These are phyloP conservation scores for Hymenoscyphus albidus DNA, from an alignment of 2,329 filamentous ascomycete genomes.

Conservation along the genomic window DNA sequence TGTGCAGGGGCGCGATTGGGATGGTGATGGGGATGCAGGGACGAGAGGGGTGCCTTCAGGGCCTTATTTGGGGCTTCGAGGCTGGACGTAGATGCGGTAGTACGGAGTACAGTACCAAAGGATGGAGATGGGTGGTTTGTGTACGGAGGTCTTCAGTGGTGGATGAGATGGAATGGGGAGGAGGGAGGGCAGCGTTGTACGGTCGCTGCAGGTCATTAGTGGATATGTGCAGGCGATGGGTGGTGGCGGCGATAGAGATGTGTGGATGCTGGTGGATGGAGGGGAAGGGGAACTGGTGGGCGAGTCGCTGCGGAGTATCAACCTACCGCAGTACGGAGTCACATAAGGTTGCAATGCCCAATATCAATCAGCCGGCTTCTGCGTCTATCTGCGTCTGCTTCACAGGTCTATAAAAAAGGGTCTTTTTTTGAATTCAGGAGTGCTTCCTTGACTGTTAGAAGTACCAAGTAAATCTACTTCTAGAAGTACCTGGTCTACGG, in stretches of 20 bases:
- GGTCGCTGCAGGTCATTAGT: neutral
- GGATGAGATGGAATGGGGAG: neutral
- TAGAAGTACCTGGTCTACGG: too few species aligned
- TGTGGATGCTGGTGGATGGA: neutral
- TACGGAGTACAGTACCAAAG: too few species aligned
- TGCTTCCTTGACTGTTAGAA: too few species aligned
- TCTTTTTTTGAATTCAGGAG: too few species aligned
- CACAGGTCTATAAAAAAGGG: too few species aligned
- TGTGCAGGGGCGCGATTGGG: neutral
- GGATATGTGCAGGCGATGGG: neutral
- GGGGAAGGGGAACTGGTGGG: neutral
- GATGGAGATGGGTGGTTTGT: neutral
- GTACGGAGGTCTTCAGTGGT: neutral
- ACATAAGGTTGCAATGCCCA: too few species aligned
- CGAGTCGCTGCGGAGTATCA: neutral
- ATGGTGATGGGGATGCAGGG: neutral
- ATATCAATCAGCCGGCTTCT: too few species aligned
- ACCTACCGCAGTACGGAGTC: too few species aligned
- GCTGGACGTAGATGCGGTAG: neutral
- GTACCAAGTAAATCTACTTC: too few species aligned
- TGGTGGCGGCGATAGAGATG: neutral
- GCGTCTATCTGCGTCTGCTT: too few species aligned
- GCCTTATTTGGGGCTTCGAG: conserved; percentile 1
- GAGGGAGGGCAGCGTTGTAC: neutral
- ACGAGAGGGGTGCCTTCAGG: neutral